Evolutionary conservation across 352 stramenopile species (phyloP), one percentile per base, ranked within the genome.

Genomic region (Phytophthora uliginosa): DNA sequence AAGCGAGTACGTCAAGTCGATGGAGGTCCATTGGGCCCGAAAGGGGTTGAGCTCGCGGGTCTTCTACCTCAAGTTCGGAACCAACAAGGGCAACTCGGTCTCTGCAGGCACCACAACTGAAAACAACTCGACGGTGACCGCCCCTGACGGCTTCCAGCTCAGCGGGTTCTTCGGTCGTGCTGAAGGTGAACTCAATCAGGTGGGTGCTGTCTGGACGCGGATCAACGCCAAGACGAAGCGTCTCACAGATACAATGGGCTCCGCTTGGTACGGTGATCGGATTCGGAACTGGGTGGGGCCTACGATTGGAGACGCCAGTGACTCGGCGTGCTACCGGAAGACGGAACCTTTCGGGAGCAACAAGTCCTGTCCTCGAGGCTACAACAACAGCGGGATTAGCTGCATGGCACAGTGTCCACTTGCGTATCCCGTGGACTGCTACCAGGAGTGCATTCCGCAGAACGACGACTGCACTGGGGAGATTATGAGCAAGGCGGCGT

Each of bases 401-500:
- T 81, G 74, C 47, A 50, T 78, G 7, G 69, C 76, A 28, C 69
- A 88, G 56, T 91, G 84, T 66, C 84, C 84, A 5, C 55, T 92
- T 26, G 73, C 87, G 50, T 92, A 92, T 61, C 84, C 84, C 0
- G 84, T 92, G 7, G 68, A 80, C 24, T 92, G 85, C 40, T 82
- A 68, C 45, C 77, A 80, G 67, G 81, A 92, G 63, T 92, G 85
- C 42, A 71, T 92, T 47, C 84, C 78, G 2, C 81, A 89, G 55
- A 92, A 88, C 61, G 74, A 81, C 50, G 57, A 81, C 40, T 81
- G 74, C 33, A 7, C n/a, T 8, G 60, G 51, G 2, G 74, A 78
- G 26, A 28, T 91, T 34, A 28, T 88, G 9, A 63, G 50, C 15
- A 88, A 89, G 54, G 51, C 80, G 26, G 63, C 47, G 1, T 67